Conservation (phyloP, 2,329 filamentous ascomycete genomes). For the Trichoderma sp. region DNA sequence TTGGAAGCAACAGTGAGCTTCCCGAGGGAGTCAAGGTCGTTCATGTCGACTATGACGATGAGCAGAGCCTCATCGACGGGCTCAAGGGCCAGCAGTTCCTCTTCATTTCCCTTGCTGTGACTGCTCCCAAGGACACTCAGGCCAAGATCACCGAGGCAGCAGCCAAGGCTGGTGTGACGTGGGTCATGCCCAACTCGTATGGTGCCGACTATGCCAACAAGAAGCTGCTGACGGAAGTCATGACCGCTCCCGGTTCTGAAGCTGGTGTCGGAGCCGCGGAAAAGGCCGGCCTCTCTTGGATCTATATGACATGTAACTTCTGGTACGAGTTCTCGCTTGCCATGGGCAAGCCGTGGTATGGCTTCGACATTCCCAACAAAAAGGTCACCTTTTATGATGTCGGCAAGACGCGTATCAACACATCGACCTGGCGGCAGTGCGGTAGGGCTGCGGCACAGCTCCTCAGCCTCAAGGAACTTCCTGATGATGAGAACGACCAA, state of each 20-base stretch:
- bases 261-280: slow-evolving; percentile 23
- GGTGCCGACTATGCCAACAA: slow-evolving; percentile 31
- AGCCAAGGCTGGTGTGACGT: slow-evolving; percentile 48
- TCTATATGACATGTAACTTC: slow-evolving; percentile 52
- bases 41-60: slow-evolving; percentile 44
- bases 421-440: slow-evolving; percentile 57
- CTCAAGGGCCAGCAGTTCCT: slow-evolving; percentile 53
- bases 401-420: slow-evolving; percentile 54
- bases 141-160: slow-evolving; percentile 47
- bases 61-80: slow-evolving; percentile 43
- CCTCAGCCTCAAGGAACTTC: slow-evolving; percentile 45
- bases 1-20: slow-evolving; percentile 39
- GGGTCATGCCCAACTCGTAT: slow-evolving; percentile 50
- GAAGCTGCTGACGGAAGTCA: slow-evolving; percentile 31
- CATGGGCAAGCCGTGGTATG: slow-evolving; percentile 38
- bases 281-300: slow-evolving; percentile 38
- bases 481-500: slow-evolving; percentile 35
- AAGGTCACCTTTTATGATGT: slow-evolving; percentile 51
- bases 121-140: slow-evolving; percentile 41
- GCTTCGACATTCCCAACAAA: slow-evolving; percentile 47
- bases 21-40: slow-evolving; percentile 42
- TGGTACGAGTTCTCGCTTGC: slow-evolving; percentile 55
- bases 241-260: slow-evolving; percentile 26
- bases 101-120: slow-evolving; percentile 46
- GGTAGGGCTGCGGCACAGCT: slow-evolving; percentile 52